phyloP scores from a whole-genome alignment of 305 asterid genomes.

The Fraxinus albicans region DNA sequence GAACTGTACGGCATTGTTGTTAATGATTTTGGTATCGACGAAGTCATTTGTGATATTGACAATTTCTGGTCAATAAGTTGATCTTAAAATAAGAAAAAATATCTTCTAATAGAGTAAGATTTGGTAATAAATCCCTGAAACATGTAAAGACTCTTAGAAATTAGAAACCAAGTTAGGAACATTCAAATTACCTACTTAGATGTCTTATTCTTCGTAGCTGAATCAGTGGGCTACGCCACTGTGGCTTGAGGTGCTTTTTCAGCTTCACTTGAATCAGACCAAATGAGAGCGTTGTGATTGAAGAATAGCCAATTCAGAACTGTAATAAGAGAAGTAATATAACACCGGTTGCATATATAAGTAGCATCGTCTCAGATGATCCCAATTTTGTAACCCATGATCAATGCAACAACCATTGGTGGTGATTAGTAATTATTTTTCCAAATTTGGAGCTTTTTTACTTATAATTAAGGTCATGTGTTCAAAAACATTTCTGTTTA shows the following conservation, averaged over 20 bases:
- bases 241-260: neutral
- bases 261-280: neutral
- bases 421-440: neutral
- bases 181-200: neutral
- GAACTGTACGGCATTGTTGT: neutral
- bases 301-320: neutral
- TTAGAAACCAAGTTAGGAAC: neutral
- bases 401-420: neutral
- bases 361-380: neutral
- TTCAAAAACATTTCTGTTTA: neutral
- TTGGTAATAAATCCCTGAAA: neutral
- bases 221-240: neutral
- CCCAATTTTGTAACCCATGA: neutral
- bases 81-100: neutral
- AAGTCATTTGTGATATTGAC: neutral
- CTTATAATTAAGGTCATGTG: neutral
- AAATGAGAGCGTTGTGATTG: neutral
- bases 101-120: neutral
- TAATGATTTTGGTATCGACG: neutral
- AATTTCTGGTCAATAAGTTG: neutral
- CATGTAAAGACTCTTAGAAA: neutral
- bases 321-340: neutral
- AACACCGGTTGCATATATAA: neutral
- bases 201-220: neutral
- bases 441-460: neutral